Evolutionary conservation across 106 monocot genomes (phyloP).

Genomic region (Apostasia ramifera): DNA sequence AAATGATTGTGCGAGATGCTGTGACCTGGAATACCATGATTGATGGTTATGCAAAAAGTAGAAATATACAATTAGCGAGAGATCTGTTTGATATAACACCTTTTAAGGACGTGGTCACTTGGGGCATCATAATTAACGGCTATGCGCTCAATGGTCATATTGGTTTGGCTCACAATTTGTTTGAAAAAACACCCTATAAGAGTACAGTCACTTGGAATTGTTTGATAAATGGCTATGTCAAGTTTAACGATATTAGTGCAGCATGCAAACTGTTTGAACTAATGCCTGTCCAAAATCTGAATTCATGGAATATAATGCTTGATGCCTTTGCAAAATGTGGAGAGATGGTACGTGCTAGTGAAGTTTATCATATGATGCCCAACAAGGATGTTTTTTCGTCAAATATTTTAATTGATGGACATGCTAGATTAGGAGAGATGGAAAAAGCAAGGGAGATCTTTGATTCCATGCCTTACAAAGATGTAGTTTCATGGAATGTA

Average conservation of each 20-base stretch:
- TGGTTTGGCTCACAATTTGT: conserved; percentile 17
- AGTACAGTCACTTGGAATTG: conserved; percentile 11
- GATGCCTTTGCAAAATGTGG: conserved; percentile 14
- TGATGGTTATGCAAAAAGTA: conserved; percentile 31
- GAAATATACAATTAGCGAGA: conserved; percentile 13
- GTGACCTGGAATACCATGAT: conserved; percentile 23
- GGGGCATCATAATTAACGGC: conserved; percentile 18
- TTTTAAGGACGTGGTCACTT: conserved; percentile 14
- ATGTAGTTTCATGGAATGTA: conserved; percentile 42
- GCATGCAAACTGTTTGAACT: conserved; percentile 15
- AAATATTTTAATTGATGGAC: conserved; percentile 15
- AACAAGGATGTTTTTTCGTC: conserved; percentile 14
- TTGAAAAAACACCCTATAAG: conserved; percentile 17
- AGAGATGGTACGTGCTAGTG: conserved; percentile 7
- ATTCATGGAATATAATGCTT: conserved; percentile 18
- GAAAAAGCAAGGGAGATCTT: conserved; percentile 13
- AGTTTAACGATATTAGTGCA: conserved; percentile 3
- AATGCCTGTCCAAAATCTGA: conserved; percentile 13
- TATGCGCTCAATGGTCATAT: conserved; percentile 12
- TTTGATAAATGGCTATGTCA: conserved; percentile 19
- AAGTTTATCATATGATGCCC: conserved; percentile 11
- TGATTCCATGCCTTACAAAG: conserved; percentile 13
- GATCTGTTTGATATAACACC: conserved; percentile 17
- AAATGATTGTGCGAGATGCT: conserved; percentile 19
- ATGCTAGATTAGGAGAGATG: conserved; percentile 10